Evolutionary conservation across 305 asterid genomes (phyloP).

Genomic region (Nicotiana rustica): DNA sequence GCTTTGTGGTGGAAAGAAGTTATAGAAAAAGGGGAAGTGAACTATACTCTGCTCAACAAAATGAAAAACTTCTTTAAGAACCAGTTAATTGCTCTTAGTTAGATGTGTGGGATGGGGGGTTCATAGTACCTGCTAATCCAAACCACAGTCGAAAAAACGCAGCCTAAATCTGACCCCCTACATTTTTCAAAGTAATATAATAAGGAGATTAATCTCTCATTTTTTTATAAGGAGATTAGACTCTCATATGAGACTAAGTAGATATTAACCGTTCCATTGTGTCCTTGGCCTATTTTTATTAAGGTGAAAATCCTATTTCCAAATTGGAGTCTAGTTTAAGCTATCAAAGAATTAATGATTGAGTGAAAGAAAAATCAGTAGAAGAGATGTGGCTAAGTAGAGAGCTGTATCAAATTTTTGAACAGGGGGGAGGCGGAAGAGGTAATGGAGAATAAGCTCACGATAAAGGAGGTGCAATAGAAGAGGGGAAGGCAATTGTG

Average conservation of each 20-base stretch:
- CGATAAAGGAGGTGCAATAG: not conserved
- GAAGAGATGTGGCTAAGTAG: not conserved
- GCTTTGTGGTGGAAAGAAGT: not conserved
- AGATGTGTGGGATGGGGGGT: not conserved
- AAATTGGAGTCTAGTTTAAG: not conserved
- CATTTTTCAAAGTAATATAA: not conserved
- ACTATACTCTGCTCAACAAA: not conserved
- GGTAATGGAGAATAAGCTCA: not conserved
- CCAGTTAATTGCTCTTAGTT: not conserved
- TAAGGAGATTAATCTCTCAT: not conserved
- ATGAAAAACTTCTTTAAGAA: not conserved
- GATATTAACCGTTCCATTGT: not conserved
- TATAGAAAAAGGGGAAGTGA: not conserved
- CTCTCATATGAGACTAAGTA: not conserved
- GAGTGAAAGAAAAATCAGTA: not conserved
- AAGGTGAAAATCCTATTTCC: not conserved
- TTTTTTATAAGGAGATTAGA: not conserved
- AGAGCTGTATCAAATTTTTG: not conserved
- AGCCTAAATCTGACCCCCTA: not conserved
- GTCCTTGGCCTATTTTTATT: not conserved
- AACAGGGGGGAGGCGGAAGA: not conserved
- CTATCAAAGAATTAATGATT: too few species aligned
- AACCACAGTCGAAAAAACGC: not conserved
- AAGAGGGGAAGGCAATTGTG: not conserved
- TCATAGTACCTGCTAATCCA: not conserved